Evolutionary conservation across 306 rosid species (phyloP).

Genomic region (Trichosanthes cucumerina): DNA sequence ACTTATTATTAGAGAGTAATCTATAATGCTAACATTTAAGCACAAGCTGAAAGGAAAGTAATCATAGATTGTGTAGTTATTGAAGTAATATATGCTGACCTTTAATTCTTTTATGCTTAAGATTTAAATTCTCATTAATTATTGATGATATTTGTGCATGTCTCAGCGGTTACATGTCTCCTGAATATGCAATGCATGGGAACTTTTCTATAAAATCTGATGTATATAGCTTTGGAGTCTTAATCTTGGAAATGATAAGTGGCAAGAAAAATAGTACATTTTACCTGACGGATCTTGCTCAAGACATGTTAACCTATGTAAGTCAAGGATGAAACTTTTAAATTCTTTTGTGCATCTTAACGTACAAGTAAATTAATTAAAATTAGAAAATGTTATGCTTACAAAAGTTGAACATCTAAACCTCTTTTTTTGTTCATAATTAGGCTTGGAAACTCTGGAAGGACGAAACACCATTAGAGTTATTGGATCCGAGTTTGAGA

Average conservation of each 20-base stretch:
- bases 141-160: background rate
- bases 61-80: too few relatives aligned
- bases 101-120: background rate
- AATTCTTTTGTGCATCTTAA: background rate
- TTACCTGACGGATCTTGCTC: background rate
- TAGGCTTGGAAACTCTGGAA: slow-evolving; percentile 28
- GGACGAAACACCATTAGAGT: background rate
- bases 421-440: background rate
- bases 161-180: slow-evolving; percentile 15
- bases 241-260: slow-evolving; percentile 17
- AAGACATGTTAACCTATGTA: slow-evolving; percentile 11
- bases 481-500: slow-evolving; percentile 13
- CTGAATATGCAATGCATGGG: slow-evolving; percentile 12
- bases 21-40: too few relatives aligned
- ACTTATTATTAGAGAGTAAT: too few relatives aligned
- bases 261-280: slow-evolving; percentile 14
- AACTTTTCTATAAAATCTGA: slow-evolving; percentile 12
- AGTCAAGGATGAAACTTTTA: background rate
- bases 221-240: slow-evolving; percentile 17
- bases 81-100: too few relatives aligned
- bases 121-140: background rate
- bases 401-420: too few relatives aligned
- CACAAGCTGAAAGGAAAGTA: too few relatives aligned
- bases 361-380: background rate
- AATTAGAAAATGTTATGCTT: background rate